Evolutionary conservation across 192 early-diverging fungal species (phyloP), one percentile per base, ranked within the genome.

Genomic region (Backusella sp.): DNA sequence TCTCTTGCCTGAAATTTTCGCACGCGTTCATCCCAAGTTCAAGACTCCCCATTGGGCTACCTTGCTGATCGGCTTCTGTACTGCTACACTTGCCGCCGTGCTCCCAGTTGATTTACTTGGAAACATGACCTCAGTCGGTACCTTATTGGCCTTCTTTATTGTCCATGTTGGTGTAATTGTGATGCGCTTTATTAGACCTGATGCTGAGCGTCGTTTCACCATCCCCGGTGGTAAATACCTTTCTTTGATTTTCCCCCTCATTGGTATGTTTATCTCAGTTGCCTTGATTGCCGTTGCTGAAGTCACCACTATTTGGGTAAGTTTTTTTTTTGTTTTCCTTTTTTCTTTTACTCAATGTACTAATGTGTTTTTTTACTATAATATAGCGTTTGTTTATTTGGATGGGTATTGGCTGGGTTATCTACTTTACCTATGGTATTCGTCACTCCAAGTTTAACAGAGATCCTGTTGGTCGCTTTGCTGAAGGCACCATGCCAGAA

Each of bases 101-200:
- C 79, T 97, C 28, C 96, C 96, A 1, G 88, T 96, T 26, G 94
- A 92, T 56, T 82, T 97, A 21, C 79, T 97, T 4, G 92, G 91
- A 69, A 92, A 96, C 73, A 86, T 97, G 84, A 94, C 94, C 0
- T 94, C 94, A 5, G 87, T 95, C 46, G 96, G 94, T 11, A 95
- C 96, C 3, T 81, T 97, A 21, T 85, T 95, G 62, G 92, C 94
- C 1, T 97, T 96, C 84, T 90, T 94, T 75, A 76, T 97, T n/a
- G 96, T 96, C 52, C 91, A 94, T 69, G 79, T 92, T 67, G 90
- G 91, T 42, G 89, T 93, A 7, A 85, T 91, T 35, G 86, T 96
- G 36, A 87, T 95, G 77, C 90, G 95, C 15, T 89, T 85, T 71
- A 93, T 88, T 12, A 87, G 92, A 62, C 91, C 94, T 4, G 86